Conservation (phyloP, 495 filamentous ascomycete genomes). For the Sabuloglossum arenarium region DNA sequence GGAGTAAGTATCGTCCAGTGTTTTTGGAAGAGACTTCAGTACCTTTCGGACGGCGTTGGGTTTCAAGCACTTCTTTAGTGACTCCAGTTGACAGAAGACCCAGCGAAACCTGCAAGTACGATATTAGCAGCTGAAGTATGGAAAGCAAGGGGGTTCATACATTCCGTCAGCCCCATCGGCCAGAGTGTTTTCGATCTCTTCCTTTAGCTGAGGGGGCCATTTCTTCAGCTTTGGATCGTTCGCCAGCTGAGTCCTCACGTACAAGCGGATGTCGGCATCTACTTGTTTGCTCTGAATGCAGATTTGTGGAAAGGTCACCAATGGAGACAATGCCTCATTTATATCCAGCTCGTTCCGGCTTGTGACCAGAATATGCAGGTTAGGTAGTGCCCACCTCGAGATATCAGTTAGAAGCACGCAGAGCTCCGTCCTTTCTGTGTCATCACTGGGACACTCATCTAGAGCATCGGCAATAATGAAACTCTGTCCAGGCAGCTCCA, state of each 20-base stretch:
- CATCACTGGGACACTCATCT: constrained; percentile 9
- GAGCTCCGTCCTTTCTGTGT: background rate
- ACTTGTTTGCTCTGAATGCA: constrained; percentile 1
- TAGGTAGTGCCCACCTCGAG: constrained; percentile 1
- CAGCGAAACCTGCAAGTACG: constrained; percentile 9
- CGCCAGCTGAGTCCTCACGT: constrained; percentile 6
- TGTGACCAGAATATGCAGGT: constrained; percentile 8
- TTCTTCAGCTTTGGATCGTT: constrained; percentile 5
- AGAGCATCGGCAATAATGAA: constrained; percentile 12
- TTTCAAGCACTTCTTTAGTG: constrained; percentile 5
- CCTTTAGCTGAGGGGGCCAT: background rate
- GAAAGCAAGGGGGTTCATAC: constrained; percentile 2
- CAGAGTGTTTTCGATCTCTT: constrained; percentile 8
- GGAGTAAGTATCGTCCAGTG: constrained; percentile 12
- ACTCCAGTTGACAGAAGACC: constrained; percentile 11
- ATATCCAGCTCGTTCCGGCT: constrained; percentile 6
- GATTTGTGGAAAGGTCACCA: background rate
- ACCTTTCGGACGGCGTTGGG: constrained; percentile 3
- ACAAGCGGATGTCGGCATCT: constrained; percentile 10
- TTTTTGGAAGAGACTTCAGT: constrained; percentile 7
- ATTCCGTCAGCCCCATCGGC: constrained; percentile 10
- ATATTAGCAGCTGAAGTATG: background rate
- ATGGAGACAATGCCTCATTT: background rate
- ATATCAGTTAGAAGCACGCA: constrained; percentile 5
- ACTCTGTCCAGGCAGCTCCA: background rate